Base-by-base conservation (phyloP, 257 asterid species). In the Ajuga chamaepitys region DNA sequence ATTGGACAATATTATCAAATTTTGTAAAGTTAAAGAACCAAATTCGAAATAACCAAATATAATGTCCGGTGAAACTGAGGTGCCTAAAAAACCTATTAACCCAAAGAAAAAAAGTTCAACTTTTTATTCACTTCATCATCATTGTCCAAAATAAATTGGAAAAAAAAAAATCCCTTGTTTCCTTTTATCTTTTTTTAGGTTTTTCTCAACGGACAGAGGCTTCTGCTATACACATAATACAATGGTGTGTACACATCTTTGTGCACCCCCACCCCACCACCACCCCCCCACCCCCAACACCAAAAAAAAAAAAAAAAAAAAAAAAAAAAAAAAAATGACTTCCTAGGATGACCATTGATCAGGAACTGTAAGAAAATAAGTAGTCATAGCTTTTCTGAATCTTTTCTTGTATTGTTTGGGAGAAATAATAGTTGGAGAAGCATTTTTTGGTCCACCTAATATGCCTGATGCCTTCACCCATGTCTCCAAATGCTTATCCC, bases 401-500 rank as follows among this genome's bases (percentile, higher is more conserved):
- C 96, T 83, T 77, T 83, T 94, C 89, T 90, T 94, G 83, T 94
- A 94, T 68, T 94, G 95, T 59, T 76, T 85, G 0, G 99, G 99
- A n/a, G 96, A 94, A 58, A 94, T 60, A 14, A 94, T 84, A 0
- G 98, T 90, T 14, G 99, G 99, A n/a, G 99, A 81, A 57, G 87
- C 91, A 61, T 88, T 88, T 70, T 73, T 94, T 1, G 91, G 96
- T 9, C 98, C 96, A 42, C 99, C 99, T 8, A 90, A 88, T 34
- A 90, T 88, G 9, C 99, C 99, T 8, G 96, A 81, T 0, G 96
- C 89, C 73, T 90, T 88, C 13, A 88, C 96, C 96, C 98, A 90
- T 24, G 95, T 88, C 90, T 94, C 99, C 82, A 90, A 63, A 40
- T 88, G 99, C 84, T 94, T 94, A 85, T 94, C 99, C 99, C 97